Base-by-base conservation (phyloP, 441 rosid genomes). In the Raphanus hybrid region DNA sequence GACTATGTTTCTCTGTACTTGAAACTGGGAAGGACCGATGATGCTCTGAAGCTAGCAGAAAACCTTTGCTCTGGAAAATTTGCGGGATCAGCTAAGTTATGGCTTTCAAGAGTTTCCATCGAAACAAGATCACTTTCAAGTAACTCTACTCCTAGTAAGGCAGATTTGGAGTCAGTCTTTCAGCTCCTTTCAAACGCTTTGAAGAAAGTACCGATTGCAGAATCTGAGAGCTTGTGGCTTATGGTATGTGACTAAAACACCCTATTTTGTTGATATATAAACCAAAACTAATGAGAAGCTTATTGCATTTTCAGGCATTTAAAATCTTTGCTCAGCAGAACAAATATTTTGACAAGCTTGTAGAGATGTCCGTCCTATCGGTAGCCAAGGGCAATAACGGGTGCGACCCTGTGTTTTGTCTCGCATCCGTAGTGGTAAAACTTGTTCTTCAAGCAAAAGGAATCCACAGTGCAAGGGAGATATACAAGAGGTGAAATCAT, bases 221-320 rank as follows among this genome's bases (percentile, higher is more conserved):
- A 88, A 84, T 87, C 97, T 60, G 95, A 89, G 83, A 84, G 87
- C 82, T 81, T 92, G 82, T 94, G 98, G 98, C 72, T 77, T 34
- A 81, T 86, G 97, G 98, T 92, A 86, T 57, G 86, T 75, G 70
- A 37, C 72, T 63, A 68, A 9, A 8, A 66, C 8, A 62, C 32
- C 10, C n/a, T 32, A 11, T 14, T 75, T 70, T 64, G 20, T 23
- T 57, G 10, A 15, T 65, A 34, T 58, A 59, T 41, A 5, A 57
- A 4, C 3, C 41, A 5, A 29, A 32, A 52, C 55, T 68, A 52
- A 73, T 20, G 45, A 62, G 14, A 8, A 6, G 8, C 39, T 50
- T 64, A 11, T 37, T 75, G 6, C 73, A 20, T 67, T 37, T 75
- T 75, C 88, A 92, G 99, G 97, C 87, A 18, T 88, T 94, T 73